Percentiles rank a stretch among this genome's conserved stretches.
Conservation (phyloP, 2,329 filamentous ascomycete genomes). For the Xylaria sp. region DNA sequence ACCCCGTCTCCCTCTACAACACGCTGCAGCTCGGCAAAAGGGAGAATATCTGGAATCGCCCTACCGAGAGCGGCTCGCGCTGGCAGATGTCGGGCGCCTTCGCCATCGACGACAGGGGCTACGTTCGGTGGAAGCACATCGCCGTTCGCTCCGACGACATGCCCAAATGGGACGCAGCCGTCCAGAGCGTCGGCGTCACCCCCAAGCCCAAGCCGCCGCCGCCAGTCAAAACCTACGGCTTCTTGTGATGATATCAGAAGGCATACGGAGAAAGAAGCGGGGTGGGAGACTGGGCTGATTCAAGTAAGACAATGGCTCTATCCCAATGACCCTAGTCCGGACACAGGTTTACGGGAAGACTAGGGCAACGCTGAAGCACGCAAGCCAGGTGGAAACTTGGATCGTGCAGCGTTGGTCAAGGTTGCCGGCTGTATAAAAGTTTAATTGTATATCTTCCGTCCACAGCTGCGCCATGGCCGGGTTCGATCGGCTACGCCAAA, state of each 20-base stretch:
- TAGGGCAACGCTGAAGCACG: not conserved
- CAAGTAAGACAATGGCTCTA: not conserved
- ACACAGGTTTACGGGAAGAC: not conserved
- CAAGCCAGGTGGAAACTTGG: not conserved
- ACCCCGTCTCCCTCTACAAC: conserved; percentile 62
- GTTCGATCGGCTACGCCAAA: not conserved
- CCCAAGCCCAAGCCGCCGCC: conserved; percentile 47
- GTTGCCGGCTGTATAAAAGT: not conserved
- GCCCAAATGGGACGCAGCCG: conserved; percentile 56
- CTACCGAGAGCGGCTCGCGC: conserved; percentile 67
- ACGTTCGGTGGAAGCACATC: conserved; percentile 58
- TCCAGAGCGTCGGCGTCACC: conserved; percentile 53
- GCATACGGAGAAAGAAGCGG: not conserved
- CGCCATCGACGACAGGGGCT: conserved; percentile 59
- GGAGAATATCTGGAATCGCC: conserved; percentile 70
- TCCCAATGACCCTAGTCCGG: not conserved
- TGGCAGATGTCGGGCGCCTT: conserved; percentile 75
- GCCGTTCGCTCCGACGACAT: conserved; percentile 58
- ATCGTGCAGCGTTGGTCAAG: not conserved
- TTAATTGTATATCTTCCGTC: not conserved
- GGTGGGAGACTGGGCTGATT: not conserved
- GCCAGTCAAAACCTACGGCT: conserved; percentile 37
- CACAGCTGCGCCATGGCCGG: not conserved
- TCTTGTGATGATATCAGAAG: conserved; percentile 29
- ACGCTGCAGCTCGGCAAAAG: conserved; percentile 62